phyloP scores from a whole-genome alignment of 352 stramenopile genomes.

The Ophiocytium majus region DNA sequence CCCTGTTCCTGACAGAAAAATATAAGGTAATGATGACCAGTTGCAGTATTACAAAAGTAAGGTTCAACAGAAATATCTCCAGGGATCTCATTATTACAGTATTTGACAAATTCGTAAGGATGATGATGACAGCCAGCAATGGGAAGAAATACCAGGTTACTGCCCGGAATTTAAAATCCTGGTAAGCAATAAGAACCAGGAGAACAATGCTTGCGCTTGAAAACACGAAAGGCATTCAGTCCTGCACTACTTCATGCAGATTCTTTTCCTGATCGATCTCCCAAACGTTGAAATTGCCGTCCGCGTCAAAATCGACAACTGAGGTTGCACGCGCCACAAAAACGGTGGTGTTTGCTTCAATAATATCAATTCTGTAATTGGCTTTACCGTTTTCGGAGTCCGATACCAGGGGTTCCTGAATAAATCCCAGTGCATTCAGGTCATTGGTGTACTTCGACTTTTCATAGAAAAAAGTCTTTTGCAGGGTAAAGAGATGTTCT shows the following conservation, averaged over 20 bases:
- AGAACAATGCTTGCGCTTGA: no score
- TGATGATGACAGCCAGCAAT: not conserved
- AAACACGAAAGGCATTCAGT: no score
- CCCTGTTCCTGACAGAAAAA: not conserved
- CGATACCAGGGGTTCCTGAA: not conserved
- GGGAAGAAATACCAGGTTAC: not conserved
- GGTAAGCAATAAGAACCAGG: not conserved
- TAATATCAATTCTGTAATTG: conserved; percentile 11
- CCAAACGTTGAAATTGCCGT: not conserved
- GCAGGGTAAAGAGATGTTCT: not conserved
- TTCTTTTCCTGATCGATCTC: conserved; percentile 16
- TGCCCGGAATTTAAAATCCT: not conserved
- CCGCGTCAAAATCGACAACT: conserved; percentile 1
- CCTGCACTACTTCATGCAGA: not conserved
- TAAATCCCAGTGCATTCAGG: not conserved
- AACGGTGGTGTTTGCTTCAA: not conserved
- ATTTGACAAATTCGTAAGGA: not conserved
- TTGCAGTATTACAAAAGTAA: conserved; percentile 7
- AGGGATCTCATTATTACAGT: not conserved
- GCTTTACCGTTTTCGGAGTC: not conserved
- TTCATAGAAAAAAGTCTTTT: conserved; percentile 17
- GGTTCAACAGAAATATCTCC: not conserved
- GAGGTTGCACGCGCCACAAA: not conserved
- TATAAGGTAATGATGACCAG: not conserved
- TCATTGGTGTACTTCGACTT: conserved; percentile 8